phyloP scores from a whole-genome alignment of 2,329 filamentous ascomycete species.

The Fusarium foetens region DNA sequence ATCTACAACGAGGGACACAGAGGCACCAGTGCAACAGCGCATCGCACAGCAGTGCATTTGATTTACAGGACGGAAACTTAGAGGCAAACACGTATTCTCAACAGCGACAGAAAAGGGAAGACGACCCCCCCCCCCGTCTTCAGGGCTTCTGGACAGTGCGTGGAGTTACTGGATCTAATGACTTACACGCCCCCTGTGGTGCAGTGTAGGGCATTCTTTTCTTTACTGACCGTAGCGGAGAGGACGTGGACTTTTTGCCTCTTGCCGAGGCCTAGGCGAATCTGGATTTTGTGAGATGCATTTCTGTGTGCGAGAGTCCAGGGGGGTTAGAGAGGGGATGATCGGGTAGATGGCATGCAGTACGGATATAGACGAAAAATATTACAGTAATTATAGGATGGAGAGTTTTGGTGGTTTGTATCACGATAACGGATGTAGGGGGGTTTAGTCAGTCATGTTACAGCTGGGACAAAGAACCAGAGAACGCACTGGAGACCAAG shows the following conservation, averaged over 20 bases:
- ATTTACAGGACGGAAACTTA: not conserved
- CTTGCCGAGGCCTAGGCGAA: not conserved
- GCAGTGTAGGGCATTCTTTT: not conserved
- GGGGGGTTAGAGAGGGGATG: not conserved
- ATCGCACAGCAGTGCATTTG: not conserved
- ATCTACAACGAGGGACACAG: conserved; percentile 15
- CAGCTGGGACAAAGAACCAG: not conserved
- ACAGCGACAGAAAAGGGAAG: not conserved
- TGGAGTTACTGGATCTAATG: conserved; percentile 8
- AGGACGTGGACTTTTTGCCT: conserved; percentile 28
- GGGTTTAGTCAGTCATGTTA: not conserved
- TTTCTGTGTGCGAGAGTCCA: conserved; percentile 11
- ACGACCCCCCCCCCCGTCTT: not conserved
- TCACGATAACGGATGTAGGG: not conserved
- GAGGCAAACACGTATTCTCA: conserved; percentile 37
- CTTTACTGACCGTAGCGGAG: conserved; percentile 3
- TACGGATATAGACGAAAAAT: not conserved
- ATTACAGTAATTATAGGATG: conserved; percentile 3
- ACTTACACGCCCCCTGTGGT: conserved; percentile 21
- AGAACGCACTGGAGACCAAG: not conserved
- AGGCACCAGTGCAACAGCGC: conserved; percentile 29
- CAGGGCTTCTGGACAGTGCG: conserved; percentile 22
- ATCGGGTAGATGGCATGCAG: not conserved
- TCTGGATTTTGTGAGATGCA: conserved; percentile 13
- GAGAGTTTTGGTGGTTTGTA: not conserved